Percentiles rank a stretch among this genome's conserved stretches.
phyloP scores from a whole-genome alignment of 176 grass and related monocot genomes.

The Paspalum vaginatum region DNA sequence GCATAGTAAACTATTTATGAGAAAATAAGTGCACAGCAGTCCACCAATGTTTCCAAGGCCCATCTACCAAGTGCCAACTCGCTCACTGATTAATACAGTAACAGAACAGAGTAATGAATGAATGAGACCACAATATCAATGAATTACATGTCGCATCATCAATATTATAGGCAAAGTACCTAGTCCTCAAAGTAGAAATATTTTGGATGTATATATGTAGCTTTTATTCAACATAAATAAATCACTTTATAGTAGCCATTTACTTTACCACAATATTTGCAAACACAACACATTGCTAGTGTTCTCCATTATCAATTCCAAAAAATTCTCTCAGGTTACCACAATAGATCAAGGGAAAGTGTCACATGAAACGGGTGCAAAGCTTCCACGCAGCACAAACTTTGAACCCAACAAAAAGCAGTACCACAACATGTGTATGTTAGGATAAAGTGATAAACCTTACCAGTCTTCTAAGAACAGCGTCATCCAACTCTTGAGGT shows the following conservation, averaged over 20 bases:
- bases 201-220: too few species aligned
- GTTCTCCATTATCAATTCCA: not conserved
- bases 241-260: not conserved
- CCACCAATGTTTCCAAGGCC: not conserved
- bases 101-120: slow-evolving; percentile 15
- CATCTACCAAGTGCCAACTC: not conserved
- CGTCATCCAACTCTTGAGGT: slow-evolving; percentile 97
- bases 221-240: too few species aligned
- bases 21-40: not conserved
- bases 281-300: slow-evolving; percentile 5
- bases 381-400: slow-evolving; percentile 4
- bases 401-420: not conserved
- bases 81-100: not conserved
- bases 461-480: slow-evolving; percentile 96
- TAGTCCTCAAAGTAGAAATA: too few species aligned
- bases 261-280: not conserved
- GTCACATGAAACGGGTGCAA: not conserved
- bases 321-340: not conserved
- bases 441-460: slow-evolving; percentile 23
- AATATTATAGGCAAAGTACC: too few species aligned
- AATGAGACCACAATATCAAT: not conserved
- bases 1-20: not conserved
- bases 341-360: not conserved
- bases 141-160: not conserved
- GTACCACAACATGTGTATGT: not conserved